Evolutionary conservation across 2,329 filamentous ascomycete genomes (phyloP).

Genomic region (Pestalotiopsis sp.): DNA sequence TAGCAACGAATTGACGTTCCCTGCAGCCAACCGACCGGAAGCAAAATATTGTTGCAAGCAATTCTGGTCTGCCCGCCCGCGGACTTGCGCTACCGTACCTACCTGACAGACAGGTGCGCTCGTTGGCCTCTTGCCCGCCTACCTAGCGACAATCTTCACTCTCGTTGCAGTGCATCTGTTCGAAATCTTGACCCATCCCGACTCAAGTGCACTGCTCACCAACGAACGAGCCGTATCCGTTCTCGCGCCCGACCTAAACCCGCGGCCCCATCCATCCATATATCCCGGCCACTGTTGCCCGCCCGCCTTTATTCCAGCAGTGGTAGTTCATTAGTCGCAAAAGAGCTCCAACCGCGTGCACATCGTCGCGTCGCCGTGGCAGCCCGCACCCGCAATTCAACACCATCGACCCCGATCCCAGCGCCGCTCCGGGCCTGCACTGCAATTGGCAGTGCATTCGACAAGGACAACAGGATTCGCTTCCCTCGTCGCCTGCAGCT

Average conservation of each 20-base stretch:
- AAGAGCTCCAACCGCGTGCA: slow-evolving; percentile 12
- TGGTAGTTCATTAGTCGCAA: slow-evolving; percentile 3
- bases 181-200: background rate
- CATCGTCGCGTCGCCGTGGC: slow-evolving; percentile 15
- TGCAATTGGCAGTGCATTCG: slow-evolving; percentile 7
- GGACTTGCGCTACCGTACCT: too few species aligned
- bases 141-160: background rate
- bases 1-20: background rate
- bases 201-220: background rate
- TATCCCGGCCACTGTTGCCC: background rate
- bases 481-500: slow-evolving; percentile 10
- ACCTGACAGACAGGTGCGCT: background rate
- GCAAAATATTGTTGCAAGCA: background rate
- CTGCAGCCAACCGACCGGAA: background rate
- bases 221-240: background rate
- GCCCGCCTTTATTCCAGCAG: background rate
- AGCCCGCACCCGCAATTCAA: slow-evolving; percentile 15
- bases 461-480: slow-evolving; percentile 13
- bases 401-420: slow-evolving; percentile 6
- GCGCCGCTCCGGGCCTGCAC: background rate
- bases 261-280: background rate
- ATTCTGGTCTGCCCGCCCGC: background rate
- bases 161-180: background rate
- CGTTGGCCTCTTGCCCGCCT: background rate
- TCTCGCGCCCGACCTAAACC: background rate